phyloP scores from a whole-genome alignment of 1,139 yeast genomes.

The Suhomyces panamericanus region DNA sequence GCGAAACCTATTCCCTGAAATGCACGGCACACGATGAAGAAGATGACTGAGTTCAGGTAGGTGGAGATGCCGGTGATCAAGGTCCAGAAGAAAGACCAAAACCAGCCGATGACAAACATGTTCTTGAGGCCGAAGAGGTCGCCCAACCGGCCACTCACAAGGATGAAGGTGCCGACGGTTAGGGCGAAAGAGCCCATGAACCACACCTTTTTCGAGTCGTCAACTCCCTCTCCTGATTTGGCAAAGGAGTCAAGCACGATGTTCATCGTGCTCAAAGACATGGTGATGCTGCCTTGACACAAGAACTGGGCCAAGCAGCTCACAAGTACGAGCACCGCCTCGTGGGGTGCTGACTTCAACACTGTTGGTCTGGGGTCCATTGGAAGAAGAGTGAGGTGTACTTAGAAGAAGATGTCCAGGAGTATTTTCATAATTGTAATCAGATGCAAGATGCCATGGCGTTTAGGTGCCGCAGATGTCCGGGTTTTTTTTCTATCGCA shows the following conservation, averaged over 20 bases:
- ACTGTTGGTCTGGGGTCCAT: slow-evolving; percentile 21
- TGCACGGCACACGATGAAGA: slow-evolving; percentile 53
- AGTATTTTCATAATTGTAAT: background rate
- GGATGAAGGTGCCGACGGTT: slow-evolving; percentile 55
- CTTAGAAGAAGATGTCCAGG: background rate
- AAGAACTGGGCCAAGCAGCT: slow-evolving; percentile 33
- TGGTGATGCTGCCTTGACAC: slow-evolving; percentile 41
- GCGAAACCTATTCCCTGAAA: slow-evolving; percentile 59
- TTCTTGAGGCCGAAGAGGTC: slow-evolving; percentile 53
- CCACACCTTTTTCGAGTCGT: slow-evolving; percentile 45
- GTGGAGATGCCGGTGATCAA: slow-evolving; percentile 49
- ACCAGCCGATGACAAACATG: slow-evolving; percentile 45
- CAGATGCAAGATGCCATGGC: background rate
- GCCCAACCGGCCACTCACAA: slow-evolving; percentile 53
- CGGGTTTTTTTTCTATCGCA: slow-evolving; percentile 5
- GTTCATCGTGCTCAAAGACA: slow-evolving; percentile 44
- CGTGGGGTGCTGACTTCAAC: slow-evolving; percentile 18
- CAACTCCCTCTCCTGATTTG: slow-evolving; percentile 14
- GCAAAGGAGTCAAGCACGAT: slow-evolving; percentile 33
- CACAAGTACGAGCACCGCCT: slow-evolving; percentile 17
- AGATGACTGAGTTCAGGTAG: slow-evolving; percentile 43
- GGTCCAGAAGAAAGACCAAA: slow-evolving; percentile 46
- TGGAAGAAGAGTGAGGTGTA: background rate
- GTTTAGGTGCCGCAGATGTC: background rate
- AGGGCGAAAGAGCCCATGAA: slow-evolving; percentile 58